phyloP scores from a whole-genome alignment of 2,329 filamentous ascomycete species.

The Didymella pinodella region DNA sequence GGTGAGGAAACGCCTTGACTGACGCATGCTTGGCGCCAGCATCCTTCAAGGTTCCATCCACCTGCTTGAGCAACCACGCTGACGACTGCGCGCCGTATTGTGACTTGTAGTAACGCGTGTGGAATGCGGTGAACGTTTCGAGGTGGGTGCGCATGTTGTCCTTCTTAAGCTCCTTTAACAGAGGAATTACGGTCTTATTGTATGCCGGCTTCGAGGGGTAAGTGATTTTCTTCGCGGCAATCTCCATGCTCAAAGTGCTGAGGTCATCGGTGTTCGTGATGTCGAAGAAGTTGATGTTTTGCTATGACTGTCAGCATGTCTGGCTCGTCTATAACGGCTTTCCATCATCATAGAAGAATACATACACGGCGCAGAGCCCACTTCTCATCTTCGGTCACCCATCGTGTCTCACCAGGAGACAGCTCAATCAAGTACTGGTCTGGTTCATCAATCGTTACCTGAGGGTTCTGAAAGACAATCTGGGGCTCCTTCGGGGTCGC shows the following conservation, averaged over 20 bases:
- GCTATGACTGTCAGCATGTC: slow-evolving; percentile 56
- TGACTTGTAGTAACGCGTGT: slow-evolving; percentile 84
- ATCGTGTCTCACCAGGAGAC: slow-evolving; percentile 79
- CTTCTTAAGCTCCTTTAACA: slow-evolving; percentile 76
- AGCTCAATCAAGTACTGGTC: slow-evolving; percentile 74
- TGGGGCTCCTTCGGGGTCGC: slow-evolving; percentile 39
- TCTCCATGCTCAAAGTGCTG: slow-evolving; percentile 55
- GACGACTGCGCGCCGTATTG: slow-evolving; percentile 83
- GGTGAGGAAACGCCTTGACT: slow-evolving; percentile 78
- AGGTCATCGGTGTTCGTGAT: slow-evolving; percentile 79
- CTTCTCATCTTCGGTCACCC: slow-evolving; percentile 94
- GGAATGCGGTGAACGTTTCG: slow-evolving; percentile 78
- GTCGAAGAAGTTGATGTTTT: slow-evolving; percentile 91
- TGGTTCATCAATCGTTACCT: slow-evolving; percentile 38
- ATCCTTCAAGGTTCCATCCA: slow-evolving; percentile 73
- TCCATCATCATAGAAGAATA: slow-evolving; percentile 12
- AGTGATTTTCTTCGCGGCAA: slow-evolving; percentile 56
- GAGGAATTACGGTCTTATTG: slow-evolving; percentile 70
- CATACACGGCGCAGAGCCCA: slow-evolving; percentile 85
- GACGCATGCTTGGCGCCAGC: slow-evolving; percentile 75
- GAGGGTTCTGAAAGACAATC: slow-evolving; percentile 40
- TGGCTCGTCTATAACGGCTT: neutral
- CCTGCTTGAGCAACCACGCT: slow-evolving; percentile 81
- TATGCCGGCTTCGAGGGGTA: slow-evolving; percentile 74
- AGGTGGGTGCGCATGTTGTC: slow-evolving; percentile 79